These are phyloP conservation scores for Fusarium decemcellulare DNA, from an alignment of 2,329 filamentous ascomycete species.

Conservation along the genomic window DNA sequence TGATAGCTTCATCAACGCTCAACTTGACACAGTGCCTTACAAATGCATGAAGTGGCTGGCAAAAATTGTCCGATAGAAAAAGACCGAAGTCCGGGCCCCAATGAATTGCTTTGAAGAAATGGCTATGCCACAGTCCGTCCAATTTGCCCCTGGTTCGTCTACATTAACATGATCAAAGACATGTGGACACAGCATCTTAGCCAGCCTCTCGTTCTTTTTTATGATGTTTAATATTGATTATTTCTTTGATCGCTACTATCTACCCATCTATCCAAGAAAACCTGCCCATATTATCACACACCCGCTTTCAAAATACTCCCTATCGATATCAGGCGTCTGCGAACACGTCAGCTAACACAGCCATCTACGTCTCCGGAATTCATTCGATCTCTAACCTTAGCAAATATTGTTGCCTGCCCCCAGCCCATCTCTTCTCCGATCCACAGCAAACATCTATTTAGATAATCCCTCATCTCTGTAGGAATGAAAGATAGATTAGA, in stretches of 20 bases:
- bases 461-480: neutral
- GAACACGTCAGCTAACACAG: neutral
- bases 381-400: neutral
- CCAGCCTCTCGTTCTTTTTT: too few species aligned
- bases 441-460: neutral
- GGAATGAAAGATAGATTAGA: neutral
- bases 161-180: too few species aligned
- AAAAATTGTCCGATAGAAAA: neutral
- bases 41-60: neutral
- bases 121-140: too few species aligned
- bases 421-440: neutral
- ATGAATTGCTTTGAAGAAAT: neutral
- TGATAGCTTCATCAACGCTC: constrained; percentile 1
- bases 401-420: neutral
- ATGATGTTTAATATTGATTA: too few species aligned
- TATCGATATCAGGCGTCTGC: neutral
- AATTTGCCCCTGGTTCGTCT: too few species aligned
- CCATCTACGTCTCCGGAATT: neutral
- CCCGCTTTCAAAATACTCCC: neutral
- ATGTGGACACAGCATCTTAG: neutral
- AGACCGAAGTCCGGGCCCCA: neutral
- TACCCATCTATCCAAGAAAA: neutral
- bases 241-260: too few species aligned
- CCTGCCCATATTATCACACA: constrained; percentile 6
- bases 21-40: neutral